A percentile compares a stretch with the other conserved stretches of the same genome.
These are phyloP conservation scores for Suillus placidus DNA, from an alignment of 768 basidiomycete species.

Conservation along the genomic window DNA sequence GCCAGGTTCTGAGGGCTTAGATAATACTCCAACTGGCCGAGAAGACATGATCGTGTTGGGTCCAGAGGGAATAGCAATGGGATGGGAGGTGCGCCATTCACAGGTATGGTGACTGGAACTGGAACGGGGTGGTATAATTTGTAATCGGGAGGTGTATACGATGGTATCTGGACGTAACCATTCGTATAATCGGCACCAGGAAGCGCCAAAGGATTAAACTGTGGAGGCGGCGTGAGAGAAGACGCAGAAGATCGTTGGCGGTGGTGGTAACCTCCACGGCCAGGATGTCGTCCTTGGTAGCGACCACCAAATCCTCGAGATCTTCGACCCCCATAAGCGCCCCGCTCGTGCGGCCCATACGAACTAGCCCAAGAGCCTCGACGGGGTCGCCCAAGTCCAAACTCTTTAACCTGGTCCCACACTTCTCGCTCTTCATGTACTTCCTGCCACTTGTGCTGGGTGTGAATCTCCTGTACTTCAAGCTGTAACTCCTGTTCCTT, in stretches of 20 bases:
- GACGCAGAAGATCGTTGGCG: slow-evolving; percentile 36
- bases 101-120: slow-evolving; percentile 25
- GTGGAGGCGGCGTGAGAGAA: slow-evolving; percentile 32
- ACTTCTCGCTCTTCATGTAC: slow-evolving; percentile 24
- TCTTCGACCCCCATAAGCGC: slow-evolving; percentile 32
- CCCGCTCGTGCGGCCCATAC: slow-evolving; percentile 34
- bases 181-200: slow-evolving; percentile 24
- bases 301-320: slow-evolving; percentile 43
- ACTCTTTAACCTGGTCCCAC: slow-evolving; percentile 28
- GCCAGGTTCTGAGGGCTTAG: slow-evolving; percentile 88
- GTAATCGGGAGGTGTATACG: slow-evolving; percentile 35
- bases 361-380: slow-evolving; percentile 35
- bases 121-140: slow-evolving; percentile 31
- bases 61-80: slow-evolving; percentile 63
- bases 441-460: slow-evolving; percentile 27
- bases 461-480: slow-evolving; percentile 13
- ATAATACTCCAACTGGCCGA: slow-evolving; percentile 91
- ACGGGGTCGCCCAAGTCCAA: slow-evolving; percentile 28
- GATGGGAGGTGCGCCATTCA: slow-evolving; percentile 31
- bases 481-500: slow-evolving; percentile 20
- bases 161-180: slow-evolving; percentile 30
- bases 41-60: slow-evolving; percentile 63
- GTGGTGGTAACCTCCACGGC: slow-evolving; percentile 39
- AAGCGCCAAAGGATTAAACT: slow-evolving; percentile 35
- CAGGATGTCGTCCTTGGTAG: slow-evolving; percentile 38